Evolutionary conservation across 805 yeast genomes (phyloP), one percentile per base, ranked within the genome.

Genomic region (Barnettozyma wickerhamii): DNA sequence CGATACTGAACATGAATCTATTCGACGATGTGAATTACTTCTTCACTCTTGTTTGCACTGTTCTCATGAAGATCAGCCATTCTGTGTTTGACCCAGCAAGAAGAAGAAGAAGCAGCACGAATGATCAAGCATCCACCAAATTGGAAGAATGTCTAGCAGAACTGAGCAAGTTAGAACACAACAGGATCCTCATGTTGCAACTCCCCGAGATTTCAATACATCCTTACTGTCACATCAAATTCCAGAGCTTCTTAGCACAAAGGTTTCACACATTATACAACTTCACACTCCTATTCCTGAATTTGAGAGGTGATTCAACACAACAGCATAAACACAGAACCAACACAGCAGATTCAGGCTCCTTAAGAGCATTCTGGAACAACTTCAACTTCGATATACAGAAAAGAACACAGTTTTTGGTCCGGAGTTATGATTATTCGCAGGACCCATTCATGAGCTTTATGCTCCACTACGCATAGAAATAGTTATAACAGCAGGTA

Each of bases 21-120:
- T 48, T 48, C 38, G 51, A 54, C 30, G 56, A 51, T 29, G 35
- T 50, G 34, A 52, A 47, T 37, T 54, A 51, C 38, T 43, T 45
- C 34, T 19, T 51, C 19, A 41, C n/a, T n/a, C n/a, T n/a, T n/a
- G n/a, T n/a, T n/a, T n/a, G n/a, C n/a, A n/a, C n/a, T n/a, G n/a
- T n/a, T n/a, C n/a, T n/a, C n/a, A n/a, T n/a, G n/a, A n/a, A n/a
- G n/a, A n/a, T n/a, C n/a, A n/a, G n/a, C n/a, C n/a, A n/a, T n/a
- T n/a, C n/a, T n/a, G n/a, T n/a, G n/a, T n/a, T n/a, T n/a, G n/a
- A n/a, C n/a, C n/a, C n/a, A n/a, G n/a, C n/a, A n/a, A n/a, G n/a
- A n/a, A n/a, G n/a, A n/a, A n/a, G n/a, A n/a, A n/a, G n/a, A n/a
- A n/a, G n/a, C n/a, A n/a, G n/a, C n/a, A n/a, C n/a, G n/a, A n/a